phyloP scores from a whole-genome alignment of 2,329 filamentous ascomycete genomes.

The Boeremia exigua region DNA sequence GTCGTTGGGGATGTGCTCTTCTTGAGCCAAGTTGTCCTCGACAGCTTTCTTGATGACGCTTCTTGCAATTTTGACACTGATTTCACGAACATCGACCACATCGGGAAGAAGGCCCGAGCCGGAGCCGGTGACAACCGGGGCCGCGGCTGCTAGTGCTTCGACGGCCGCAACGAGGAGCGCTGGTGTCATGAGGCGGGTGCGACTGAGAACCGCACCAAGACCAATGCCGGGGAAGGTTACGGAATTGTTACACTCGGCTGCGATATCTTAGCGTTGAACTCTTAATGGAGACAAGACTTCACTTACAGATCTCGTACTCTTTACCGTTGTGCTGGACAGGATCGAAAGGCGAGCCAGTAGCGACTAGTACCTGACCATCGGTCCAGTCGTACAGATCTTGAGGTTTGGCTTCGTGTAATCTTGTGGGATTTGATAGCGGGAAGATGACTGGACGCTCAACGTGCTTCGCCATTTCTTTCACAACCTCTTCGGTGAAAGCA shows the following conservation, averaged over 20 bases:
- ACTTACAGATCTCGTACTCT: slow-evolving; percentile 61
- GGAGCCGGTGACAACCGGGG: slow-evolving; percentile 71
- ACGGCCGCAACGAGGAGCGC: slow-evolving; percentile 83
- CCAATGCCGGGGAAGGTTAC: slow-evolving; percentile 87
- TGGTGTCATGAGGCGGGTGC: slow-evolving; percentile 71
- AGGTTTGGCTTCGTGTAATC: slow-evolving; percentile 81
- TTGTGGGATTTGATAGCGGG: slow-evolving; percentile 84
- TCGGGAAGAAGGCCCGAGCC: slow-evolving; percentile 74
- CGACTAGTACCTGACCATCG: slow-evolving; percentile 75
- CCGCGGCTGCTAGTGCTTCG: slow-evolving; percentile 72
- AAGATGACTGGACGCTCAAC: slow-evolving; percentile 83
- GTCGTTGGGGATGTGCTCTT: slow-evolving; percentile 67
- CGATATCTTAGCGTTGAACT: slow-evolving; percentile 6
- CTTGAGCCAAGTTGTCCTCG: slow-evolving; percentile 70
- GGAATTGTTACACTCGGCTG: slow-evolving; percentile 88
- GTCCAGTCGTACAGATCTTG: slow-evolving; percentile 81
- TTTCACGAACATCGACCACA: slow-evolving; percentile 73
- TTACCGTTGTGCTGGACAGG: slow-evolving; percentile 68
- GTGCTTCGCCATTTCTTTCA: slow-evolving; percentile 77
- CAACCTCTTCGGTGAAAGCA: slow-evolving; percentile 75
- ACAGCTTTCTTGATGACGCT: slow-evolving; percentile 76
- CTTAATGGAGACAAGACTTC: slow-evolving; percentile 29
- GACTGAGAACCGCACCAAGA: slow-evolving; percentile 75
- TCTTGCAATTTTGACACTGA: slow-evolving; percentile 78
- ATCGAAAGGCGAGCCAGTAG: slow-evolving; percentile 82